These are phyloP conservation scores for Penicillium alfredii DNA, from an alignment of 495 filamentous ascomycete species.

Conservation along the genomic window DNA sequence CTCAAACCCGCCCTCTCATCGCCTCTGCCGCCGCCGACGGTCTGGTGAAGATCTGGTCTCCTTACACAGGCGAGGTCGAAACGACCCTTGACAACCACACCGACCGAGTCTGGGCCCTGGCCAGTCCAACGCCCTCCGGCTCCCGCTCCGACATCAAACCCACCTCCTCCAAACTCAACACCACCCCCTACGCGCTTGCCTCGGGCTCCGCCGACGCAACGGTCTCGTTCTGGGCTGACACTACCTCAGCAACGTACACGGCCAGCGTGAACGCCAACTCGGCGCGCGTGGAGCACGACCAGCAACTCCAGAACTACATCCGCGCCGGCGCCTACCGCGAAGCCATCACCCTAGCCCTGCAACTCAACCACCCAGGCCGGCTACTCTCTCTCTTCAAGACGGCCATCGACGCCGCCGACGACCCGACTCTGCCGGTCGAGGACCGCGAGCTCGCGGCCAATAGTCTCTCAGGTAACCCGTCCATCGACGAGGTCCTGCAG, in stretches of 20 bases:
- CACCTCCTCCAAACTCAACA: constrained; percentile 24
- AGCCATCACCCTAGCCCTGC: constrained; percentile 84
- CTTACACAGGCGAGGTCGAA: constrained; percentile 68
- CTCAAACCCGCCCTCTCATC: constrained; percentile 50
- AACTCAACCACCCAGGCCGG: constrained; percentile 85
- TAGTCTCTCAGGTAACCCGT: constrained; percentile 60
- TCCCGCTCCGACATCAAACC: constrained; percentile 33
- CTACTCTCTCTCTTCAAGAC: constrained; percentile 76
- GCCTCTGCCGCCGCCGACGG: constrained; percentile 90
- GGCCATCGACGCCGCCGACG: constrained; percentile 59
- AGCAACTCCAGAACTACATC: constrained; percentile 87
- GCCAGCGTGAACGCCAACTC: constrained; percentile 63
- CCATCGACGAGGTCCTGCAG: constrained; percentile 79
- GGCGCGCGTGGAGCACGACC: constrained; percentile 83
- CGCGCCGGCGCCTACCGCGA: constrained; percentile 78
- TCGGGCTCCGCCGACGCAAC: constrained; percentile 87
- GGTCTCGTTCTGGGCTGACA: constrained; percentile 93
- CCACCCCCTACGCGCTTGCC: constrained; percentile 59
- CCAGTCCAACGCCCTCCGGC: constrained; percentile 55
- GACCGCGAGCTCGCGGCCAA: constrained; percentile 23
- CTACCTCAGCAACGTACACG: constrained; percentile 70
- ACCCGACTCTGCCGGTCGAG: constrained; percentile 21
- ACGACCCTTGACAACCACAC: constrained; percentile 93
- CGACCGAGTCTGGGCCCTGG: constrained; percentile 85
- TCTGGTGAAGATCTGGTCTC: constrained; percentile 95